These are phyloP conservation scores for Lenwebbia sp. DNA, from an alignment of 345 rosid genomes.

Conservation along the genomic window DNA sequence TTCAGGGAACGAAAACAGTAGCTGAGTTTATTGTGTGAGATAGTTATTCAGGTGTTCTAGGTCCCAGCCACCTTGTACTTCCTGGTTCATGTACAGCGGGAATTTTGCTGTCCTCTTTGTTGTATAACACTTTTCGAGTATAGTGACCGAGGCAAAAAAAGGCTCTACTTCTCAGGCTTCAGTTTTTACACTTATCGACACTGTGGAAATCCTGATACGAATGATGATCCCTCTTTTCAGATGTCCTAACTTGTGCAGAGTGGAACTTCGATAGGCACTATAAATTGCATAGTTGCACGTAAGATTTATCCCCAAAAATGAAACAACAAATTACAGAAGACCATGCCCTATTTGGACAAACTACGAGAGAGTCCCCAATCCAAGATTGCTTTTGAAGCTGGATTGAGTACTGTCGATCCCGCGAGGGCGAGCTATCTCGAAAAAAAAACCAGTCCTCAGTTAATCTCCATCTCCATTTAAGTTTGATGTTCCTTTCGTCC, in stretches of 20 bases:
- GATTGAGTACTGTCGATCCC: not conserved
- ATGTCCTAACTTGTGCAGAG: not conserved
- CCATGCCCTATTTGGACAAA: not conserved
- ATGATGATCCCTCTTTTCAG: not conserved
- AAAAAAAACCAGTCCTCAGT: no score
- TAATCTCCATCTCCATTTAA: not conserved
- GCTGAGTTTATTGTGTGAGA: not conserved
- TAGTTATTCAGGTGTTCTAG: not conserved
- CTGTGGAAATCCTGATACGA: not conserved
- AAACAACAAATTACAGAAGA: not conserved
- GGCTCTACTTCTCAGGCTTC: not conserved
- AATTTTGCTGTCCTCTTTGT: not conserved
- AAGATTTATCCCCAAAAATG: not conserved
- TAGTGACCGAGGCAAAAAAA: not conserved
- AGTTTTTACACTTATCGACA: not conserved
- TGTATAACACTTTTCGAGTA: not conserved
- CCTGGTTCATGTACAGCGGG: constrained; percentile 1
- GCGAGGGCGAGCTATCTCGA: no score
- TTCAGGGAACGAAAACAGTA: not conserved
- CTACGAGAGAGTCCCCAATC: not conserved
- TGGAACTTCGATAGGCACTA: not conserved
- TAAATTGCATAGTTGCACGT: not conserved
- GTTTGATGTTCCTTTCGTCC: not conserved
- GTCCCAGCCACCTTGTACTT: not conserved
- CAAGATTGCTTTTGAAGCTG: not conserved